Evolutionary conservation across 352 stramenopile species (phyloP), one percentile per base, ranked within the genome.

Genomic region (Plasmopara muralis): DNA sequence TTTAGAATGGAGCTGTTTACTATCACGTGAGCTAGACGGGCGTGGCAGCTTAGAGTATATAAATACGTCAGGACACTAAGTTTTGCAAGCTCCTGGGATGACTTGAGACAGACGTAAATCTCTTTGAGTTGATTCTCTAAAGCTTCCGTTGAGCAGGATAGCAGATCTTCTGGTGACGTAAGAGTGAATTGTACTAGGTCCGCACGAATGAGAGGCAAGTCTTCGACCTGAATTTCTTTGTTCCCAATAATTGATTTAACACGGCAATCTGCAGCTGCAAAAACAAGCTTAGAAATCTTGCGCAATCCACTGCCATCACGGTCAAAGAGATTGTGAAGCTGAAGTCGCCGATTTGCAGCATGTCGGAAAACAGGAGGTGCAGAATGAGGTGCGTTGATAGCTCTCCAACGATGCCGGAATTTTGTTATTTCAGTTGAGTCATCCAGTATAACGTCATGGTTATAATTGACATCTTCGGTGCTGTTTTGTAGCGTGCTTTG

Each of bases 1-100:
- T 64, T 66, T 13, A 92, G 50, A 28, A 93, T 73, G 0, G 81
- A 89, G 61, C 77, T 89, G 54, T 93, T 93, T 12, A 88, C 74
- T 47, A 93, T 85, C 40, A 91, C 73, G 43, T 89, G 87, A 0
- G 83, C 78, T 14, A 92, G 55, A 50, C 80, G 76, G 2, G 65
- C 62, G 18, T 83, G 60, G 1, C 62, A 65, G 20, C 64, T 87
- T 9, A 85, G 63, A 16, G 62, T 67, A 15, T 81, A 82, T 8
- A 93, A 58, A 18, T 91, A 85, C 16, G 57, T 55, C 31, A 90
- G 64, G 1, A 81, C 63, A 40, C 74, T 82, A 14, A 65, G 62
- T 35, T 74, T 81, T 34, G 83, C 66, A 12, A 44, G 49, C n/a
- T 64, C 56, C 0, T 57, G 47, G 2, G 46, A 53, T 41, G 50